Base-by-base conservation (phyloP, 441 rosid genomes). In the Euphorbia schlechtendalii region DNA sequence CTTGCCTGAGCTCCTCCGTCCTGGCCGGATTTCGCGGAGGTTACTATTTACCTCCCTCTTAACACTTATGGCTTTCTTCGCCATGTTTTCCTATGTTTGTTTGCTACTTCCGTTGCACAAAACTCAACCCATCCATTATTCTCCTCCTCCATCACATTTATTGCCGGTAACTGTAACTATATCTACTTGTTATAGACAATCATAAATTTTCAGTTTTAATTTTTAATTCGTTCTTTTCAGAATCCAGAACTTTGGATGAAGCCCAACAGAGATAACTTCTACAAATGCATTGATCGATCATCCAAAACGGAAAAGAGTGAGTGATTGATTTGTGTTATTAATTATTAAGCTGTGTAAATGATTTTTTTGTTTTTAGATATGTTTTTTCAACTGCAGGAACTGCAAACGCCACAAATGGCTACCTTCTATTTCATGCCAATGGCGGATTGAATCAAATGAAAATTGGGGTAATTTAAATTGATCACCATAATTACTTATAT, bases 361-460 rank as follows among this genome's bases (percentile, higher is more conserved):
- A n/a, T n/a, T n/a, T n/a, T n/a, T n/a, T n/a, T n/a, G n/a, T n/a
- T n/a, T n/a, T n/a, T n/a, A n/a, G n/a, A n/a, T n/a, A n/a, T n/a
- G n/a, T n/a, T n/a, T n/a, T n/a, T n/a, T n/a, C n/a, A n/a, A n/a
- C n/a, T n/a, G n/a, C 32, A 73, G 77, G 65, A 52, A 55, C 24
- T 8, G 55, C 36, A 57, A 30, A 48, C 12, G 41, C 59, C 21
- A 71, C 78, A 7, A 72, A 75, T 71, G 84, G 84, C 17, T 74
- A 78, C 40, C 28, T 82, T 56, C 55, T 76, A 15, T 84, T 74
- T 56, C 77, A 78, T 61, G 80, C 86, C 34, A 82, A 82, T 28
- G 86, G 84, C 17, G 86, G 84, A 45, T 64, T 82, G 71, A 82
- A 82, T 69, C 86, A 82, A 73, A 82, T 80, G 86, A 80, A 76